These are phyloP conservation scores for Fraxinus pennsylvanica DNA, from an alignment of 257 asterid genomes.

Conservation along the genomic window DNA sequence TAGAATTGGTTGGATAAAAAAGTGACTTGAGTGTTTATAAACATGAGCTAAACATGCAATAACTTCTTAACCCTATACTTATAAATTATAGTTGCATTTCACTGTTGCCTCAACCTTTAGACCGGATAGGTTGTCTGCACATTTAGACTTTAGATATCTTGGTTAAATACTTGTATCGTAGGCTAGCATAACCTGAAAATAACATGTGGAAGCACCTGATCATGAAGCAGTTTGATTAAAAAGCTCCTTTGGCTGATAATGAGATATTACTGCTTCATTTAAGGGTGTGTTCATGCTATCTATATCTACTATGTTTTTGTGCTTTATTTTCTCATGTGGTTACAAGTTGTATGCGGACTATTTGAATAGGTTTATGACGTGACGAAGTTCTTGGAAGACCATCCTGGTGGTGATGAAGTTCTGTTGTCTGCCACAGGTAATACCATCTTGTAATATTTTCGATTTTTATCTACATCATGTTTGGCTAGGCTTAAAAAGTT, in stretches of 20 bases:
- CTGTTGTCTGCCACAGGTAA: constrained; percentile 78
- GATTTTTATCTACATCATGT: not conserved
- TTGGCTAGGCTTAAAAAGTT: not conserved
- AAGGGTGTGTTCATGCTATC: not conserved
- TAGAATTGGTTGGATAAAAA: no score
- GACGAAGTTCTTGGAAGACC: constrained; percentile 84
- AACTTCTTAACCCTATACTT: not conserved
- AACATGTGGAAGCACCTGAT: no score
- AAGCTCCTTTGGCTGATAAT: not conserved
- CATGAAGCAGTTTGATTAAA: not conserved
- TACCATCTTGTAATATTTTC: not conserved
- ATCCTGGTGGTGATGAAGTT: constrained; percentile 96
- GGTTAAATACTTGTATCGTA: no score
- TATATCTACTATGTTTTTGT: not conserved
- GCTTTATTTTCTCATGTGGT: constrained; percentile 1
- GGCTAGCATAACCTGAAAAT: no score
- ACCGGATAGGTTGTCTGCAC: not conserved
- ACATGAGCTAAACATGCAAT: no score
- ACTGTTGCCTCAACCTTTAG: not conserved
- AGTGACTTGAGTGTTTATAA: no score
- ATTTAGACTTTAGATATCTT: no score
- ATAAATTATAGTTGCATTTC: not conserved
- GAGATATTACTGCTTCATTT: not conserved
- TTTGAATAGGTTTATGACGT: constrained; percentile 72
- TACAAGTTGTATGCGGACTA: not conserved